phyloP scores from a whole-genome alignment of 371 early-diverging fungal genomes.

The Mortierella sp. region DNA sequence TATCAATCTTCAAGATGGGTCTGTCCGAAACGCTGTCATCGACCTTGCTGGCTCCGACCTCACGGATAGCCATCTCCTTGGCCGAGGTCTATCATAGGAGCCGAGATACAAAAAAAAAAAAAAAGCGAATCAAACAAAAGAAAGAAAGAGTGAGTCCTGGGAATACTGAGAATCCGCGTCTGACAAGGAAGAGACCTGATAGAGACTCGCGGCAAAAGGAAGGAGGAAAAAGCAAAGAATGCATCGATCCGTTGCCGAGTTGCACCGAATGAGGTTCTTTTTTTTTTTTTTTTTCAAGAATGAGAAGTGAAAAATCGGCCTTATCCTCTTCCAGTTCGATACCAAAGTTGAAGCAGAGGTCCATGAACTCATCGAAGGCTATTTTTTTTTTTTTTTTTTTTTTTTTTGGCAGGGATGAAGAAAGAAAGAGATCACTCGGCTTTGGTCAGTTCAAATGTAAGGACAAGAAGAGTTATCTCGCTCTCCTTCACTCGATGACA shows the following conservation, averaged over 20 bases:
- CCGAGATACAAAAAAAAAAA: too few species aligned
- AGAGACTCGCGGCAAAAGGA: too few species aligned
- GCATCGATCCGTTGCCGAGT: too few species aligned
- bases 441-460: not conserved
- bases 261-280: too few species aligned
- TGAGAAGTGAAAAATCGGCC: conserved; percentile 9
- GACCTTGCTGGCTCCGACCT: conserved; percentile 62
- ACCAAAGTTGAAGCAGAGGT: conserved; percentile 99
- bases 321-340: conserved; percentile 99
- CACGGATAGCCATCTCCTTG: conserved; percentile 76
- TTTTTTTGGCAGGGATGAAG: conserved; percentile 2
- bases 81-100: conserved; percentile 77
- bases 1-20: conserved; percentile 96
- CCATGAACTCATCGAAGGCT: conserved; percentile 92
- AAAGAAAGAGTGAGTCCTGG: not conserved
- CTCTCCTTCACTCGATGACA: not conserved
- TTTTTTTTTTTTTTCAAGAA: too few species aligned
- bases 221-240: too few species aligned
- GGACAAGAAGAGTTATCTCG: not conserved
- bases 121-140: not conserved
- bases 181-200: not conserved
- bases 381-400: too few species aligned
- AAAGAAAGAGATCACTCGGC: conserved; percentile 7
- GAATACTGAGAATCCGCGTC: conserved; percentile 20
- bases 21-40: conserved; percentile 76